Conservation (phyloP, 2,329 filamentous ascomycete species). For the Scleromitrula shiraiana region DNA sequence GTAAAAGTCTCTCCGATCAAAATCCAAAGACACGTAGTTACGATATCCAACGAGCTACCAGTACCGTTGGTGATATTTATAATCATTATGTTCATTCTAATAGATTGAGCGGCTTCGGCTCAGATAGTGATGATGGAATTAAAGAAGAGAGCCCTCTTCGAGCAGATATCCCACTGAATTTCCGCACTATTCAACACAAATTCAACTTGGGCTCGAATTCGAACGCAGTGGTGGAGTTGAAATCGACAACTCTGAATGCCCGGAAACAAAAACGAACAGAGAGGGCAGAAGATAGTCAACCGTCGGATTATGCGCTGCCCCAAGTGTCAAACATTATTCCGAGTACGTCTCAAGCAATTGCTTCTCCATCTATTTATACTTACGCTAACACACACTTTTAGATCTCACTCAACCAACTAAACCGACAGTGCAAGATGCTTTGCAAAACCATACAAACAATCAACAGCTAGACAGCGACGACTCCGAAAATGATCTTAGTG, state of each 20-base stretch:
- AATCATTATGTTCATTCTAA: constrained; percentile 18
- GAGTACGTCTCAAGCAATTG: constrained; percentile 10
- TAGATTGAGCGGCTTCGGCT: not conserved
- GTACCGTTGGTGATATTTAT: constrained; percentile 26
- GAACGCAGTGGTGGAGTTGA: not conserved
- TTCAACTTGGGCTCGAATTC: not conserved
- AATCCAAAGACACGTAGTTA: constrained; percentile 8
- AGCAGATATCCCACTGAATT: not conserved
- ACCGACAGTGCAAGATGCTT: not conserved
- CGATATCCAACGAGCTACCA: constrained; percentile 16
- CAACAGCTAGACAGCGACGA: not conserved
- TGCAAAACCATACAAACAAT: not conserved
- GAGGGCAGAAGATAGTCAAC: constrained; percentile 7
- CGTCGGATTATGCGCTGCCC: constrained; percentile 12
- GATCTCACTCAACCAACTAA: constrained; percentile 12
- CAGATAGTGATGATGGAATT: constrained; percentile 5
- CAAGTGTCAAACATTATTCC: constrained; percentile 3
- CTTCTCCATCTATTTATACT: constrained; percentile 15
- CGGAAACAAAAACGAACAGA: constrained; percentile 8
- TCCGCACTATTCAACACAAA: not conserved
- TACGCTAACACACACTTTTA: constrained; percentile 18
- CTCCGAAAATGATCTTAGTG: constrained; percentile 3
- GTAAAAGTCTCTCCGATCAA: constrained; percentile 7
- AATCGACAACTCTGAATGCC: constrained; percentile 10
- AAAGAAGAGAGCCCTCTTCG: constrained; percentile 6